Conservation (phyloP, 208 protist species). For the Naegleria lovaniensis region DNA sequence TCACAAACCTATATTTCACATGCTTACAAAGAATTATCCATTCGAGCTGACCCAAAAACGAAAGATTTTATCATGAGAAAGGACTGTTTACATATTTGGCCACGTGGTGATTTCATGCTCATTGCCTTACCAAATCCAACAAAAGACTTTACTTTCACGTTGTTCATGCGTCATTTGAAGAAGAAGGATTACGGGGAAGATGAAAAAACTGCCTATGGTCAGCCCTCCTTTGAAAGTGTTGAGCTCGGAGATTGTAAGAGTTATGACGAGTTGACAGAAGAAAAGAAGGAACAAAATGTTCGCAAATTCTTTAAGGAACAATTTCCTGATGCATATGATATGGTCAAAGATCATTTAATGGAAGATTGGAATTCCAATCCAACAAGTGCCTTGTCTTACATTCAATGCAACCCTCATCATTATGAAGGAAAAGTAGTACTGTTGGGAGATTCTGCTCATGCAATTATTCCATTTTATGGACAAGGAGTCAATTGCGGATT, state of each 20-base stretch:
- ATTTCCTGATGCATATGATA: constrained; percentile 31
- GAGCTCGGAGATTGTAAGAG: neutral
- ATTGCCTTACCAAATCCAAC: constrained; percentile 42
- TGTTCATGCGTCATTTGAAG: constrained; percentile 30
- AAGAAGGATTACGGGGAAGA: neutral
- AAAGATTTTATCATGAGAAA: constrained; percentile 1
- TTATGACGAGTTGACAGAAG: neutral
- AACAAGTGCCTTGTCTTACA: constrained; percentile 15
- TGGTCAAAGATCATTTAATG: constrained; percentile 14
- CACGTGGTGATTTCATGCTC: constrained; percentile 36
- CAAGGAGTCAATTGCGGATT: constrained; percentile 41
- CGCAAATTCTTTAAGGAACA: constrained; percentile 22
- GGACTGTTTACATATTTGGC: constrained; percentile 41
- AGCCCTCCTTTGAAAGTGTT: neutral
- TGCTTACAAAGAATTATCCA: constrained; percentile 18
- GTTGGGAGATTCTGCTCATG: constrained; percentile 42
- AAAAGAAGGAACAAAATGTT: neutral
- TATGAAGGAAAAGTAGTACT: constrained; percentile 25
- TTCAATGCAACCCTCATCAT: constrained; percentile 26
- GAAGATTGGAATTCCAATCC: constrained; percentile 31
- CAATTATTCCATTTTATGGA: constrained; percentile 45
- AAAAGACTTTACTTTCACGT: constrained; percentile 37
- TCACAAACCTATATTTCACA: constrained; percentile 17
- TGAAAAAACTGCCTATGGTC: neutral
- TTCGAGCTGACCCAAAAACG: neutral